Evolutionary conservation across 2,329 filamentous ascomycete species (phyloP).

Genomic region (Pseudomassariella vexata): DNA sequence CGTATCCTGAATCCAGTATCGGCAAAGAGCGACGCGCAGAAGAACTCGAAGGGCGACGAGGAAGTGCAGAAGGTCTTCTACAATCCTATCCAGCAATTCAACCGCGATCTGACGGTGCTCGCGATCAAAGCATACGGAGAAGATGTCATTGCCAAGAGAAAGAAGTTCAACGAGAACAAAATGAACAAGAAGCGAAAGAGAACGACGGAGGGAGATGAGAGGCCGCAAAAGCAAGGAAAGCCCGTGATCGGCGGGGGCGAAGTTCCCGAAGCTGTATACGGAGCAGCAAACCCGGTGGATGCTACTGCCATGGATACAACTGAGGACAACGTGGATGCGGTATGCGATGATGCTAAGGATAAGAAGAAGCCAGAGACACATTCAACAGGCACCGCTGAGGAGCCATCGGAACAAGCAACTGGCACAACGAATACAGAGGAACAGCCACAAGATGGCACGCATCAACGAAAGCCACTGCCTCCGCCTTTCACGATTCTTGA

Average conservation of each 20-base stretch:
- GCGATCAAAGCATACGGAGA: slow-evolving; percentile 87
- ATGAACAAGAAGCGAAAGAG: slow-evolving; percentile 35
- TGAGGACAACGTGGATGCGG: no score
- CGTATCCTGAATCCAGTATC: slow-evolving; percentile 47
- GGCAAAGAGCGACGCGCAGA: slow-evolving; percentile 26
- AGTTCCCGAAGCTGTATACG: slow-evolving; percentile 1
- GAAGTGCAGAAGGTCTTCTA: slow-evolving; percentile 84
- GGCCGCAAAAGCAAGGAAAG: slow-evolving; percentile 18
- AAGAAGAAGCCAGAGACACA: no score
- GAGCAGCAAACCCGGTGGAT: neutral
- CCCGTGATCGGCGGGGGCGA: no score
- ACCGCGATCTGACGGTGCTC: slow-evolving; percentile 88
- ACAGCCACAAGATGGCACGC: slow-evolving; percentile 9
- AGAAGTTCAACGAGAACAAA: slow-evolving; percentile 34
- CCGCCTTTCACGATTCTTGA: slow-evolving; percentile 79
- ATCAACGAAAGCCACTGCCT: slow-evolving; percentile 19
- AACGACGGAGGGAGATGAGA: slow-evolving; percentile 12
- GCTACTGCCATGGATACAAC: slow-evolving; percentile 8
- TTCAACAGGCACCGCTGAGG: no score
- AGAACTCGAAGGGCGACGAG: slow-evolving; percentile 40
- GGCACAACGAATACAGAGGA: slow-evolving; percentile 8
- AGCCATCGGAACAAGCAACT: slow-evolving; percentile 10
- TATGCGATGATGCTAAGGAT: no score
- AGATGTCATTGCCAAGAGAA: slow-evolving; percentile 47
- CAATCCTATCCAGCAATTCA: slow-evolving; percentile 98